These are phyloP conservation scores for Diaporthe sp. DNA, from an alignment of 2,329 filamentous ascomycete species.

Conservation along the genomic window DNA sequence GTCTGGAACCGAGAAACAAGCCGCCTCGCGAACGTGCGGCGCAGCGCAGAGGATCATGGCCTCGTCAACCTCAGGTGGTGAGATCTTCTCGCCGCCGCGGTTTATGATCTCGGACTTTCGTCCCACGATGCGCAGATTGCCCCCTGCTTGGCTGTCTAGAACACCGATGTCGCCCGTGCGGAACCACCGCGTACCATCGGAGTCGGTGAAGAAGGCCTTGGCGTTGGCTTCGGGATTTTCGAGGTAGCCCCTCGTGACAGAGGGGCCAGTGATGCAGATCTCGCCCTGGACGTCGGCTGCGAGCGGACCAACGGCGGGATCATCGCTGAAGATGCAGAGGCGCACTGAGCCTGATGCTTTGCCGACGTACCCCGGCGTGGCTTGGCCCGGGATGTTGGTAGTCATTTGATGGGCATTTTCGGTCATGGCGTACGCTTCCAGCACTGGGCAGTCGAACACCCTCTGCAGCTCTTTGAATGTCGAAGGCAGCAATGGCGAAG, in stretches of 20 bases:
- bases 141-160: constrained; percentile 74
- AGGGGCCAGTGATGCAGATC: constrained; percentile 85
- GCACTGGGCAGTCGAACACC: constrained; percentile 81
- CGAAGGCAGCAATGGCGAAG: constrained; percentile 76
- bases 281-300: constrained; percentile 81
- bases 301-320: constrained; percentile 71
- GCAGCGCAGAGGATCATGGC: constrained; percentile 80
- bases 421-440: constrained; percentile 96
- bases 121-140: constrained; percentile 89
- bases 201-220: constrained; percentile 76
- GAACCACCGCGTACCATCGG: constrained; percentile 74
- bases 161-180: constrained; percentile 89
- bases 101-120: constrained; percentile 94
- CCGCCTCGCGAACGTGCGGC: constrained; percentile 80
- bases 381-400: constrained; percentile 65
- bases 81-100: constrained; percentile 91
- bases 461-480: constrained; percentile 84
- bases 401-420: constrained; percentile 91
- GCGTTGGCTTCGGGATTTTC: constrained; percentile 85
- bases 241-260: constrained; percentile 89
- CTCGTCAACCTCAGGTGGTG: constrained; percentile 83
- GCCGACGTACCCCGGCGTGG: constrained; percentile 87
- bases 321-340: constrained; percentile 80
- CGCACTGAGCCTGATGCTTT: constrained; percentile 83
- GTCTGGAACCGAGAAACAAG: constrained; percentile 86